Conservation (phyloP, 306 rosid species). For the Parietaria judaica region DNA sequence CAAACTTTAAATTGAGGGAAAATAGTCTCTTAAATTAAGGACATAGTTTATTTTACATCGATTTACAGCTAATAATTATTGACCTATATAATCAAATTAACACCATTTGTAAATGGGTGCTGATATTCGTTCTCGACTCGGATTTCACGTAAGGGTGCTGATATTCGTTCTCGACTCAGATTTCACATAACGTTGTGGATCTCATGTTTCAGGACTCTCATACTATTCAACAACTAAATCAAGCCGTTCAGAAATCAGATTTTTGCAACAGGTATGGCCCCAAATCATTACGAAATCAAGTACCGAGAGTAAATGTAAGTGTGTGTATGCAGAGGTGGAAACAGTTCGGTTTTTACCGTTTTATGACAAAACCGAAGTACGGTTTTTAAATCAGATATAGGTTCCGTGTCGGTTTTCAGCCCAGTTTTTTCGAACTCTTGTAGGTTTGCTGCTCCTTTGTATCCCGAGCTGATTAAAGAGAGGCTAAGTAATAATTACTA, state of each 20-base stretch:
- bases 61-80: no score
- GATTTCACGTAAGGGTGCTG: neutral
- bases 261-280: constrained; percentile 60
- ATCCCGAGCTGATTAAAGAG: constrained; percentile 53
- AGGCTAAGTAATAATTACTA: constrained; percentile 61
- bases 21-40: neutral
- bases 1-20: neutral
- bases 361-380: no score
- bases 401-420: no score
- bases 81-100: no score
- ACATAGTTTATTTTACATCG: neutral
- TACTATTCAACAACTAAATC: constrained; percentile 44
- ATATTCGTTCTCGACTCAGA: constrained; percentile 16
- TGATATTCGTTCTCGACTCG: no score
- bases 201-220: constrained; percentile 36
- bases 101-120: no score
- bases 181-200: neutral
- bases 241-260: constrained; percentile 40
- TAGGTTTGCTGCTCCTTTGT: constrained; percentile 60
- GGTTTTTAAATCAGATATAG: no score
- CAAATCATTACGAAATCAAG: no score
- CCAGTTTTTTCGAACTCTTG: neutral
- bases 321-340: no score
- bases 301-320: no score
- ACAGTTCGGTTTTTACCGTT: no score